These are phyloP conservation scores for Globisporangium alternatum DNA, from an alignment of 352 stramenopile species.

Conservation along the genomic window DNA sequence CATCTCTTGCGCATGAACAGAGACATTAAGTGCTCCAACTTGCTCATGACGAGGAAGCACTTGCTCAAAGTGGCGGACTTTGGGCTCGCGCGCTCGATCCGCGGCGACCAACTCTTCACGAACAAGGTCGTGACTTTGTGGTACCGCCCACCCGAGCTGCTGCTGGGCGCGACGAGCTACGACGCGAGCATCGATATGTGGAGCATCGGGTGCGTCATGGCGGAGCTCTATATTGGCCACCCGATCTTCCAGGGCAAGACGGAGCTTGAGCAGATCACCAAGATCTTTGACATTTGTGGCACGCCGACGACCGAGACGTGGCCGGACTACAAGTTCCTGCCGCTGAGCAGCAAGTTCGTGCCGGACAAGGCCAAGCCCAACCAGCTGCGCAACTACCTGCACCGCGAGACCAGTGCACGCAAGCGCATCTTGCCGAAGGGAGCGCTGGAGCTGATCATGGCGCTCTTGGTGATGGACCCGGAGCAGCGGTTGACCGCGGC, in stretches of 20 bases:
- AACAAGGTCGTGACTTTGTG: slow-evolving; percentile 97
- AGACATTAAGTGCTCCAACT: slow-evolving; percentile 93
- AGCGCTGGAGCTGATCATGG: slow-evolving; percentile 90
- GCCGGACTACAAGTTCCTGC: slow-evolving; percentile 86
- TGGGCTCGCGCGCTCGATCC: slow-evolving; percentile 80
- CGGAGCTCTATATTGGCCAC: slow-evolving; percentile 83
- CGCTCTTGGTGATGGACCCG: slow-evolving; percentile 95
- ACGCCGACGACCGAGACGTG: slow-evolving; percentile 78
- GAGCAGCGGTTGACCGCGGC: slow-evolving; percentile 91
- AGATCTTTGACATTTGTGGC: slow-evolving; percentile 88
- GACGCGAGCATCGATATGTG: slow-evolving; percentile 94
- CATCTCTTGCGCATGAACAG: slow-evolving; percentile 15
- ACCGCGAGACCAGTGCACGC: slow-evolving; percentile 61
- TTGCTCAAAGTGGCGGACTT: slow-evolving; percentile 87
- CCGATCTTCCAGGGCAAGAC: slow-evolving; percentile 87
- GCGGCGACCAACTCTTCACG: slow-evolving; percentile 86
- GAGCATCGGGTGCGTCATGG: slow-evolving; percentile 92
- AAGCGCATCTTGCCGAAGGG: slow-evolving; percentile 83
- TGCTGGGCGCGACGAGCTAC: slow-evolving; percentile 93
- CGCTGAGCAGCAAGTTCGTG: slow-evolving; percentile 80
- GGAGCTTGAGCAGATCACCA: slow-evolving; percentile 85
- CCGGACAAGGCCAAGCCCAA: slow-evolving; percentile 70
- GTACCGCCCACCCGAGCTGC: slow-evolving; percentile 93
- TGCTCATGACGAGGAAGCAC: slow-evolving; percentile 76
- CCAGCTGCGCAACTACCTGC: slow-evolving; percentile 69